Conservation (phyloP, 345 rosid species). For the Acer saccharum region DNA sequence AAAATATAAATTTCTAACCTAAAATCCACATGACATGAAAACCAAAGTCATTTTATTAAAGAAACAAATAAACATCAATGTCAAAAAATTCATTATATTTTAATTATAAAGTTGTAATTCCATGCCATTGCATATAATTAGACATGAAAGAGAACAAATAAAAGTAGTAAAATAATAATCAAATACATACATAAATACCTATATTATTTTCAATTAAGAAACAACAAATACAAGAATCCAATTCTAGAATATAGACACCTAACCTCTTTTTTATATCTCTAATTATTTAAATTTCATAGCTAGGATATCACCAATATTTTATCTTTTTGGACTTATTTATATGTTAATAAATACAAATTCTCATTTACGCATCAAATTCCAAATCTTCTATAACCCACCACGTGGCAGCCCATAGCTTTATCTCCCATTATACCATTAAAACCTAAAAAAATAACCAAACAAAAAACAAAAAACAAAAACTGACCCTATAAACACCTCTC, state of each 20-base stretch:
- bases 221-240: not conserved
- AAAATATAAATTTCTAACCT: not conserved
- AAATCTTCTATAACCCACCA: constrained; percentile 25
- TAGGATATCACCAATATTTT: not conserved
- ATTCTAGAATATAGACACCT: not conserved
- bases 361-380: not conserved
- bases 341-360: not conserved
- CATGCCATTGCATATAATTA: not conserved
- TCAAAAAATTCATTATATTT: not conserved
- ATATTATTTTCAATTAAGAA: not conserved
- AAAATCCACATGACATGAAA: not conserved
- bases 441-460: not conserved
- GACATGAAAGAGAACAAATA: not conserved
- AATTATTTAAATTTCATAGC: not conserved
- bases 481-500: not conserved
- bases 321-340: constrained; percentile 8
- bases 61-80: too few species aligned
- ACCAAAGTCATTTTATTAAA: too few species aligned
- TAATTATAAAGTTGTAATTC: not conserved
- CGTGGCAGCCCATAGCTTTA: constrained; percentile 19
- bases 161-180: not conserved
- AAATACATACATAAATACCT: not conserved
- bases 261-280: not conserved
- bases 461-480: constrained; percentile 1
- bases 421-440: not conserved